Evolutionary conservation across 2,329 filamentous ascomycete genomes (phyloP), one percentile per base, ranked within the genome.

Genomic region (Fusarium guadeloupense): DNA sequence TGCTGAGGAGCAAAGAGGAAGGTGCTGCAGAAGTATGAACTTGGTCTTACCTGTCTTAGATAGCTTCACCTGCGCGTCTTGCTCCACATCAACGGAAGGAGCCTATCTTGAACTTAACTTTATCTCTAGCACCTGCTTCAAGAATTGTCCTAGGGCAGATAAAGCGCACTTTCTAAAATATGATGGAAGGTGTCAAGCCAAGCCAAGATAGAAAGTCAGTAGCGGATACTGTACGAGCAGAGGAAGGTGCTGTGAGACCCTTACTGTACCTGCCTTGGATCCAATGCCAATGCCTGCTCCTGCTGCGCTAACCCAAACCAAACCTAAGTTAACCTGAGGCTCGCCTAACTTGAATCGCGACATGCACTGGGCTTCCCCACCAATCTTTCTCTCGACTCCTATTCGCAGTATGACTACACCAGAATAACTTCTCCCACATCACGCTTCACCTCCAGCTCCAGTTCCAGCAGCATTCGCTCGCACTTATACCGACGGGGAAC

Each of bases 281-380:
- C 14, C 31, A 9, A 17, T 3, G 31, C 20, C 25, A 14, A 16
- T 41, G n/a, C 20, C 13, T 28, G 25, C 23, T 6, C 35, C 23
- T 42, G 28, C 47, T 38, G 45, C 41, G 25, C 56, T 50, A 61
- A 63, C 33, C n/a, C n/a, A 26, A 9, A 30, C 56, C 47, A 61
- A 63, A 30, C n/a, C n/a, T 34, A 9, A 30, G 13, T 31, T 45
- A 52, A 52, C 55, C 61, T 64, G 61, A 64, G 51, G 61, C 47
- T 64, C 61, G 61, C 51, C 50, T 62, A 57, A 58, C 45, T 52
- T 46, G 56, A 52, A 64, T 64, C 60, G 53, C 41, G 43, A 35
- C 47, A 58, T 58, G 51, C 47, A 53, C 50, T n/a, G n/a, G n/a
- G n/a, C n/a, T 30, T 44, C 61, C 49, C 56, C 52, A 43, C 47